These are phyloP conservation scores for Apocynum venetum DNA, from an alignment of 257 asterid genomes.

Conservation along the genomic window DNA sequence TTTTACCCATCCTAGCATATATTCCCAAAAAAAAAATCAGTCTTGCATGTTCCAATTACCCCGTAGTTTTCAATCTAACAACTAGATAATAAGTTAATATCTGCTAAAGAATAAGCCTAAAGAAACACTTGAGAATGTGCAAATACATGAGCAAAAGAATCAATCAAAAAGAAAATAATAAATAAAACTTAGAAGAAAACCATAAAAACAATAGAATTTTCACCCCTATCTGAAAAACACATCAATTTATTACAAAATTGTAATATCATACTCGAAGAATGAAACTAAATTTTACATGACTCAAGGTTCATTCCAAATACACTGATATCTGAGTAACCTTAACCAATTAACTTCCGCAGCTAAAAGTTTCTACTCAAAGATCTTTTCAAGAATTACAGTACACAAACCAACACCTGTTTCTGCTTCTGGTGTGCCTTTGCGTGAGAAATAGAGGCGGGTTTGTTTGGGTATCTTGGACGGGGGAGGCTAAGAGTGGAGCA, in stretches of 20 bases:
- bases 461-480: too few species aligned
- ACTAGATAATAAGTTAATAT: background rate
- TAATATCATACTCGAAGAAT: background rate
- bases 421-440: background rate
- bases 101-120: background rate
- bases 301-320: background rate
- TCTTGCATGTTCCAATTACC: background rate
- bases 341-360: background rate
- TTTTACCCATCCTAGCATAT: conserved; percentile 49
- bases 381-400: background rate
- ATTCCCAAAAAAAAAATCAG: background rate
- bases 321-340: background rate
- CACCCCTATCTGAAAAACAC: background rate
- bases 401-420: background rate
- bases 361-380: background rate
- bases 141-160: background rate
- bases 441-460: background rate
- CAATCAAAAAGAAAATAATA: background rate
- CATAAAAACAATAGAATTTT: background rate
- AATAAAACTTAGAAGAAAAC: background rate
- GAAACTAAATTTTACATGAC: background rate
- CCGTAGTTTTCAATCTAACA: background rate
- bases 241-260: background rate
- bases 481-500: too few species aligned
- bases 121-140: background rate